A percentile compares a stretch with the other conserved stretches of the same genome.
Conservation (phyloP, 257 asterid species). For the Solanum boliviense region DNA sequence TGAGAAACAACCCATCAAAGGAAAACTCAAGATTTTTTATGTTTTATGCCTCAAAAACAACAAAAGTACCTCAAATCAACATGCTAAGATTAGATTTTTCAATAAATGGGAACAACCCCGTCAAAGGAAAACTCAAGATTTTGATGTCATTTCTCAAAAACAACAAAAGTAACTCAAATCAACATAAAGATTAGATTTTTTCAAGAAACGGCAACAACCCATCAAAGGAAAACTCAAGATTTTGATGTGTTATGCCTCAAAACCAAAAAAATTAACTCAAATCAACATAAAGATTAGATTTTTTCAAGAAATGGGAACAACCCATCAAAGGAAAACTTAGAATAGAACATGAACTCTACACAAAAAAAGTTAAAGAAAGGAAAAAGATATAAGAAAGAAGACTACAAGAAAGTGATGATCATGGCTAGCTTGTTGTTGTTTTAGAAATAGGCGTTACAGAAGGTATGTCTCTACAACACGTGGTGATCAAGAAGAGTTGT, state of each 20-base stretch:
- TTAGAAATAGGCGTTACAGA: conserved; percentile 4
- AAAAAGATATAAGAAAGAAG: neutral
- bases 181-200: neutral
- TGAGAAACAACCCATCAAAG: neutral
- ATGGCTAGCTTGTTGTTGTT: neutral
- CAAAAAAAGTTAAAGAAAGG: neutral
- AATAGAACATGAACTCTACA: neutral
- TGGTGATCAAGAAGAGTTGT: conserved; percentile 28
- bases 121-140: neutral
- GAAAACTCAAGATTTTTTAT: neutral
- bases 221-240: neutral
- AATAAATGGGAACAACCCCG: neutral
- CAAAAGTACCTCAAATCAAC: neutral
- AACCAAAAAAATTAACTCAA: neutral
- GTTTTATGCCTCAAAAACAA: neutral
- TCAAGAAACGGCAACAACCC: neutral
- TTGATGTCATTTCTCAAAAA: neutral
- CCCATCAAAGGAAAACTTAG: neutral
- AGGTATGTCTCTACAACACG: conserved; percentile 28
- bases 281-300: neutral
- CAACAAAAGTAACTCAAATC: neutral
- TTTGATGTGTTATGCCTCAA: neutral
- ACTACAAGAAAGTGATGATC: neutral
- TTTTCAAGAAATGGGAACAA: neutral
- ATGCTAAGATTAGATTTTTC: neutral